phyloP scores from a whole-genome alignment of 768 basidiomycete genomes.

The Suillus cothurnatus region DNA sequence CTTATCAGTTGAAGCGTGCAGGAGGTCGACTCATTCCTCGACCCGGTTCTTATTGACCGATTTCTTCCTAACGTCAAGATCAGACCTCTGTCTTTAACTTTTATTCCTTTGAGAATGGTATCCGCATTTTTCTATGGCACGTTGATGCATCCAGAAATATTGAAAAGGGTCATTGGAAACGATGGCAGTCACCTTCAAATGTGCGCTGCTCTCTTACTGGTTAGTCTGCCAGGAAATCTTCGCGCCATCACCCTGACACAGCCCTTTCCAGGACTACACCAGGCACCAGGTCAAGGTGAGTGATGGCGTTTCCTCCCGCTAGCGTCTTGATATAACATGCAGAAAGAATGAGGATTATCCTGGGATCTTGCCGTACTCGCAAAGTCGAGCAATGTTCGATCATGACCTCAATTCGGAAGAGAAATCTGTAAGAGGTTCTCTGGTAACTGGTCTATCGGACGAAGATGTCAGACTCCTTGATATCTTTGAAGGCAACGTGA shows the following conservation, averaged over 20 bases:
- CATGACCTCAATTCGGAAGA: constrained; percentile 61
- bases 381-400: constrained; percentile 49
- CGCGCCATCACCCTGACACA: constrained; percentile 2
- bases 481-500: constrained; percentile 78
- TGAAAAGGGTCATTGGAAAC: constrained; percentile 74
- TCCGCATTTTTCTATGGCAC: constrained; percentile 89
- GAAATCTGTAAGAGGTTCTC: constrained; percentile 71
- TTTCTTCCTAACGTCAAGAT: background rate
- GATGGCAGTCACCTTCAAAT: constrained; percentile 64
- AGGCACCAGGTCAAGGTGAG: constrained; percentile 75
- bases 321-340: constrained; percentile 9
- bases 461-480: constrained; percentile 72
- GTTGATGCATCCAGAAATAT: constrained; percentile 83
- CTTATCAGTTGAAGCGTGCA: constrained; percentile 1
- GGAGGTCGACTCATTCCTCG: background rate
- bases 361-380: constrained; percentile 66
- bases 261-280: constrained; percentile 62
- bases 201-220: constrained; percentile 74
- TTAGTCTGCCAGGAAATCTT: constrained; percentile 35
- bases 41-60: background rate
- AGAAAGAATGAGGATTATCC: constrained; percentile 76
- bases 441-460: constrained; percentile 72
- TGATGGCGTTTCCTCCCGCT: background rate
- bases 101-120: constrained; percentile 24
- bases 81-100: background rate